Conservation (phyloP, 345 rosid species). For the Eucalyptus pauciflora region DNA sequence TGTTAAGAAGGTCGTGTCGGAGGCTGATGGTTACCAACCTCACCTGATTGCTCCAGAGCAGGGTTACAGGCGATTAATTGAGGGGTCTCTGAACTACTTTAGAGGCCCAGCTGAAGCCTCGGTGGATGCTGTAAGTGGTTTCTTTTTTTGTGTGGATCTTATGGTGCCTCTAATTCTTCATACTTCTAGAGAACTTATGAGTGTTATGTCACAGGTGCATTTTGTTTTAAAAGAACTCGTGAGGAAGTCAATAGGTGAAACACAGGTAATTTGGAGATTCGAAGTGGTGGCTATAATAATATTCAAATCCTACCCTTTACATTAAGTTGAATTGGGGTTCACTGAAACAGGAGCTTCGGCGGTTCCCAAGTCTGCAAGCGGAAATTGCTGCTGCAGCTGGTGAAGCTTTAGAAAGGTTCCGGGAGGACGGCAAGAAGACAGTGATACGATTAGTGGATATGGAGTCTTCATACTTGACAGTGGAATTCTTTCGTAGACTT, state of each 20-base stretch:
- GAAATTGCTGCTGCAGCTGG: slow-evolving; percentile 66
- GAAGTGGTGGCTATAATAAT: neutral
- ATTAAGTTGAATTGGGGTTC: neutral
- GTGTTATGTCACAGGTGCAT: slow-evolving; percentile 42
- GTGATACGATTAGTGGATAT: slow-evolving; percentile 58
- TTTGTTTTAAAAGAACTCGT: slow-evolving; percentile 73
- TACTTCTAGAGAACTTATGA: neutral
- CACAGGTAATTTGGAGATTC: slow-evolving; percentile 28
- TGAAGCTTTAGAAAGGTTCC: slow-evolving; percentile 53
- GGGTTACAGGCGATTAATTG: slow-evolving; percentile 70
- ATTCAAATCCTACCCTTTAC: neutral
- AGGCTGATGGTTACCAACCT: slow-evolving; percentile 89
- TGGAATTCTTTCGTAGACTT: slow-evolving; percentile 70
- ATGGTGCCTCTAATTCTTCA: neutral
- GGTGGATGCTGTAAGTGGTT: slow-evolving; percentile 65
- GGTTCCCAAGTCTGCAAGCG: slow-evolving; percentile 66
- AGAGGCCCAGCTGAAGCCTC: slow-evolving; percentile 91
- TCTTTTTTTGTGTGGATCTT: neutral
- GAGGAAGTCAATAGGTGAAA: slow-evolving; percentile 64
- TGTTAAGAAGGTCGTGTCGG: slow-evolving; percentile 62
- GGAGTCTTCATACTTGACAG: slow-evolving; percentile 77
- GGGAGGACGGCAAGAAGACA: slow-evolving; percentile 69
- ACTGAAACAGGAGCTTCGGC: slow-evolving; percentile 49
- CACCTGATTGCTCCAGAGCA: slow-evolving; percentile 88
- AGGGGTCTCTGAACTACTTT: slow-evolving; percentile 53